These are phyloP conservation scores for Fusarium nodosum DNA, from an alignment of 2,329 filamentous ascomycete species.

Conservation along the genomic window DNA sequence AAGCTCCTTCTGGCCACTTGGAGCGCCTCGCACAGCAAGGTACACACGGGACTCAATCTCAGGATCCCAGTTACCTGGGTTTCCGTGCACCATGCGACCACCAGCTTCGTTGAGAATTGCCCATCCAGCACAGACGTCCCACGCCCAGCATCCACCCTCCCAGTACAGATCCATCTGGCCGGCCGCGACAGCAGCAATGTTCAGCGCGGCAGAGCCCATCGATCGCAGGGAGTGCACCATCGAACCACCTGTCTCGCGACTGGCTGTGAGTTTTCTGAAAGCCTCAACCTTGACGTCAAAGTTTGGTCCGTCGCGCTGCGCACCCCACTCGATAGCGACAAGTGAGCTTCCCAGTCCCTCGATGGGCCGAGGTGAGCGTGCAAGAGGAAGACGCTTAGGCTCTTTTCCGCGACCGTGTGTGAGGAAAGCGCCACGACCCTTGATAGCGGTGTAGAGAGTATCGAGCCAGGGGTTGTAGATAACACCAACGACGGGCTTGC, in stretches of 20 bases:
- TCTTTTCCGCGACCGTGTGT: slow-evolving; percentile 60
- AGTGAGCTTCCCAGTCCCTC: slow-evolving; percentile 72
- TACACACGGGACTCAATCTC: slow-evolving; percentile 71
- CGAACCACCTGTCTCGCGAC: slow-evolving; percentile 72
- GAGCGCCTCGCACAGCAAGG: slow-evolving; percentile 72
- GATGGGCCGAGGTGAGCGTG: slow-evolving; percentile 67
- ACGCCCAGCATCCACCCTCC: slow-evolving; percentile 88
- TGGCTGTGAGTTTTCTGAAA: slow-evolving; percentile 71
- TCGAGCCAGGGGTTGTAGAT: slow-evolving; percentile 85
- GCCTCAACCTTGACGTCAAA: slow-evolving; percentile 77
- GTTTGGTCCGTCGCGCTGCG: slow-evolving; percentile 75
- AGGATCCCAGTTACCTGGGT: slow-evolving; percentile 79
- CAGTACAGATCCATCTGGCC: slow-evolving; percentile 82
- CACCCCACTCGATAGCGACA: slow-evolving; percentile 81
- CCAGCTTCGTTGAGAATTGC: slow-evolving; percentile 81
- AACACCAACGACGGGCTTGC: slow-evolving; percentile 75
- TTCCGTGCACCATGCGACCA: slow-evolving; percentile 78
- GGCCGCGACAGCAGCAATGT: slow-evolving; percentile 78
- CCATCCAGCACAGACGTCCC: slow-evolving; percentile 89
- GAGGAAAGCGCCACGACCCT: slow-evolving; percentile 75
- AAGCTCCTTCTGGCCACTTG: slow-evolving; percentile 70
- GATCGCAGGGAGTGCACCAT: slow-evolving; percentile 84
- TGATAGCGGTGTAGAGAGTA: slow-evolving; percentile 76
- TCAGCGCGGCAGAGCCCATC: slow-evolving; percentile 80
- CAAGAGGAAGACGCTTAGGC: slow-evolving; percentile 58